Percentiles rank a stretch among this genome's conserved stretches.
phyloP scores from a whole-genome alignment of 2,329 filamentous ascomycete species.

The Colletotrichum limetticola region DNA sequence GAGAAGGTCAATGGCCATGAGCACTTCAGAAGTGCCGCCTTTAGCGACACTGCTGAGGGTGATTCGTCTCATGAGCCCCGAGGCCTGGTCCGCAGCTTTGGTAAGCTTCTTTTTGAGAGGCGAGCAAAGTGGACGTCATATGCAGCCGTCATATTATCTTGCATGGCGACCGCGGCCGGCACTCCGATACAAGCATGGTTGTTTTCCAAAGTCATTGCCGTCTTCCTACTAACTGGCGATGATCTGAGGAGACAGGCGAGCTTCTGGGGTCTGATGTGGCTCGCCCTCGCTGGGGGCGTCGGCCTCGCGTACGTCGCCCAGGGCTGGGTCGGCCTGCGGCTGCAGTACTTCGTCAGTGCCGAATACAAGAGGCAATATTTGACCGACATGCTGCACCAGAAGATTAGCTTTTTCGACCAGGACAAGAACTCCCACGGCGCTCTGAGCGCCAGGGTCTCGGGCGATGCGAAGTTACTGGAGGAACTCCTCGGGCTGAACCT shows the following conservation, averaged over 20 bases:
- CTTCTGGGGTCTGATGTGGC: conserved; percentile 47
- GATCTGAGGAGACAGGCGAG: conserved; percentile 25
- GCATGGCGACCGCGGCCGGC: conserved; percentile 40
- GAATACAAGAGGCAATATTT: conserved; percentile 41
- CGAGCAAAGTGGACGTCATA: conserved; percentile 40
- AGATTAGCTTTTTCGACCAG: conserved; percentile 43
- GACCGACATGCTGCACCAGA: conserved; percentile 42
- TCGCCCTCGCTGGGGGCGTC: conserved; percentile 42
- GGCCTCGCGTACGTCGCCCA: conserved; percentile 42
- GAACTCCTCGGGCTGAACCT: conserved; percentile 46
- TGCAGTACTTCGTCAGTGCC: conserved; percentile 33
- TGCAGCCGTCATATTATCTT: conserved; percentile 38
- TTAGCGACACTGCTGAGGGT: neutral
- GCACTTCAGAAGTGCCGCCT: neutral
- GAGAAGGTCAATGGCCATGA: conserved; percentile 10
- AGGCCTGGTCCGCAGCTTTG: conserved; percentile 30
- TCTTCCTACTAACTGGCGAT: conserved; percentile 39
- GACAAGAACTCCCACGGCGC: conserved; percentile 43
- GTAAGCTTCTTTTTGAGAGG: conserved; percentile 37
- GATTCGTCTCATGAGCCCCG: neutral
- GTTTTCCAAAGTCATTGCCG: conserved; percentile 40
- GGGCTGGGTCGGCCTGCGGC: conserved; percentile 37
- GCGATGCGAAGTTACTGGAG: conserved; percentile 46
- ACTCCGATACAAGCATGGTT: conserved; percentile 45
- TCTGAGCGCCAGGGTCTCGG: conserved; percentile 40